These are phyloP conservation scores for Salix brachista DNA, from an alignment of 345 rosid species.

Conservation along the genomic window DNA sequence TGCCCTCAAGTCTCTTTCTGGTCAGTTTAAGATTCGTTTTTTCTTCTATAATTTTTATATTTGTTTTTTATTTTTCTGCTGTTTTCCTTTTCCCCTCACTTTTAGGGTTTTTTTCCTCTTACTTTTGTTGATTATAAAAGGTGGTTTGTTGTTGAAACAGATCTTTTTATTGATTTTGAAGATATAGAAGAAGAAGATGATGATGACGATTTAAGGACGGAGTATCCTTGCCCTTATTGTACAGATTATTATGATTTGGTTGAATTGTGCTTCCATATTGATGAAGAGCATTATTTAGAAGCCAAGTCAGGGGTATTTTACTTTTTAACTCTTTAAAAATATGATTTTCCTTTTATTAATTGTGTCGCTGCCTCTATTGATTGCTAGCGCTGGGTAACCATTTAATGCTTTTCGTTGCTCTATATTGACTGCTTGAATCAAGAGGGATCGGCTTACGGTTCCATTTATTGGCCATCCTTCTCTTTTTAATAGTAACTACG, in stretches of 20 bases:
- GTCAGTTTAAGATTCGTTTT: not conserved
- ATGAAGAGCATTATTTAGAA: slow-evolving; percentile 22
- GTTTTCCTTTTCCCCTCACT: not conserved
- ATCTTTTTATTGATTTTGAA: slow-evolving; percentile 23
- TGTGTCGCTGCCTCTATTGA: not conserved
- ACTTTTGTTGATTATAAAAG: not conserved
- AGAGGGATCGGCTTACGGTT: too few relatives aligned
- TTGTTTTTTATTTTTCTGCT: not conserved
- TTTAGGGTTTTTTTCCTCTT: not conserved
- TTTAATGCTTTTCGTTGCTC: not conserved
- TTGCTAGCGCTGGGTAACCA: not conserved
- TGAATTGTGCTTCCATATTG: slow-evolving; percentile 28
- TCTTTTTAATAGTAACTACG: not conserved
- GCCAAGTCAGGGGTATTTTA: slow-evolving; percentile 15
- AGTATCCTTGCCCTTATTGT: slow-evolving; percentile 30
- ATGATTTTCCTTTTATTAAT: not conserved
- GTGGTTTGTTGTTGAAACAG: slow-evolving; percentile 20
- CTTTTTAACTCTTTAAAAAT: not conserved
- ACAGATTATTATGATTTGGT: slow-evolving; percentile 25
- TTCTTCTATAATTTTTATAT: not conserved
- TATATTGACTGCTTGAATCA: not conserved
- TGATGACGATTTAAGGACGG: slow-evolving; percentile 23
- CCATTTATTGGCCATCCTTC: not conserved
- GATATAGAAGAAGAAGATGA: slow-evolving; percentile 19
- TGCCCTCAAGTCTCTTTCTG: slow-evolving; percentile 16